Evolutionary conservation across 2,329 filamentous ascomycete genomes (phyloP), one percentile per base, ranked within the genome.

Genomic region (Passalora sequoiae): DNA sequence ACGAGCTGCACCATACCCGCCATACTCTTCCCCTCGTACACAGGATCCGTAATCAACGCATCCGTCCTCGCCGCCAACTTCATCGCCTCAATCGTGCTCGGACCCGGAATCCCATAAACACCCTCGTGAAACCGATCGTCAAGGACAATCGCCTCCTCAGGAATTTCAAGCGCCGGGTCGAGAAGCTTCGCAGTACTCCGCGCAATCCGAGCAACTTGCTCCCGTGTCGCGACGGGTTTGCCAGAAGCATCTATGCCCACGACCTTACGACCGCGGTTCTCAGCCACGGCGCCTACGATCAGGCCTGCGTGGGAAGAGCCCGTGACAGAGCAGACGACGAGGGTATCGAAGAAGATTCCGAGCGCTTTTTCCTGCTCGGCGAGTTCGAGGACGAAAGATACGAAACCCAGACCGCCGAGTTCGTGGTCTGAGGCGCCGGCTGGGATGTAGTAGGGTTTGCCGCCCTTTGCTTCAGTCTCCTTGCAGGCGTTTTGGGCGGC

Each of bases 21-120:
- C 61, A 87, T 66, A 54, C 78, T 84, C 74, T 87, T 87, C 1
- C 84, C 84, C 66, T 86, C 83, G 57, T 87, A 87, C 1, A 87
- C 83, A 0, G 83, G 83, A 58, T 87, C 83, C 0, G 82, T 86
- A 50, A 87, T 83, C 55, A 87, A 81, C 0, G 76, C 83, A 67
- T 87, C 84, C 1, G 78, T 84, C 46, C 69, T 63, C 0, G 83
- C 83, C 4, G 78, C 80, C 58, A 84, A 80, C 61, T 75, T 75
- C 60, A 87, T 86, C 0, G 82, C 83, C 22, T 79, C 79, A 38
- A 82, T 72, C 1, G 83, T 87, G 55, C 69, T 67, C 60, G 77
- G 66, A 52, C 84, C 80, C 0, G 82, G 80, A 44, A 85, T 72
- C 2, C 83, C 84, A 61, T 87, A 86, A 5, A 74, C 66, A 6